These are phyloP conservation scores for Geoglossum glabrum DNA, from an alignment of 495 filamentous ascomycete genomes.

Conservation along the genomic window DNA sequence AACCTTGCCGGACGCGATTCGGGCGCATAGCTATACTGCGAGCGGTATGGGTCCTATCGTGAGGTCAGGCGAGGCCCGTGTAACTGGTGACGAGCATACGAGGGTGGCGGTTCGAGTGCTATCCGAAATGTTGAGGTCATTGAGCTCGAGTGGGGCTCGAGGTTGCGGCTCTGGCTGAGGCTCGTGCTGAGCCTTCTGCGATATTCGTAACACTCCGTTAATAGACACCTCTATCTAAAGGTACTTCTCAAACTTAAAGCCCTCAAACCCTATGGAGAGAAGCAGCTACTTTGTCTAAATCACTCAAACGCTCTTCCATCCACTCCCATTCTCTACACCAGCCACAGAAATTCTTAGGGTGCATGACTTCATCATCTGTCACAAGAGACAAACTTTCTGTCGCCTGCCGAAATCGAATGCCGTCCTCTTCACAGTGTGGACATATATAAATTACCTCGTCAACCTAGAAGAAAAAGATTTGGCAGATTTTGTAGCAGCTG, in stretches of 20 bases:
- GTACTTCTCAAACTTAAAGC: constrained; percentile 28
- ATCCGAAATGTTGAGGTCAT: too few species aligned
- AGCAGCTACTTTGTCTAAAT: constrained; percentile 34
- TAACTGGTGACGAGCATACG: too few species aligned
- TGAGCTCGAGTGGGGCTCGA: too few species aligned
- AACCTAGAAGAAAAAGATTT: constrained; percentile 27
- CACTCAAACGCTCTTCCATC: constrained; percentile 20
- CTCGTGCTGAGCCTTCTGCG: too few species aligned
- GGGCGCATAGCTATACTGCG: too few species aligned
- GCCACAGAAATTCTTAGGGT: background rate
- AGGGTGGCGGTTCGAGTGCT: too few species aligned
- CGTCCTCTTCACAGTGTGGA: constrained; percentile 35
- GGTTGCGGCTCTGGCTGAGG: too few species aligned
- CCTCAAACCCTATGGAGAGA: constrained; percentile 29
- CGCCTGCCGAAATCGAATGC: constrained; percentile 26
- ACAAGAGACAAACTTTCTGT: constrained; percentile 35
- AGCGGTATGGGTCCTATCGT: too few species aligned
- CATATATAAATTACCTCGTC: constrained; percentile 25
- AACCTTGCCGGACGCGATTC: too few species aligned
- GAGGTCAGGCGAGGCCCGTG: too few species aligned
- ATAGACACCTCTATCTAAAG: constrained; percentile 14
- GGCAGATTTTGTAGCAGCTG: constrained; percentile 25
- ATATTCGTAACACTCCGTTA: background rate
- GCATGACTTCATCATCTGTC: constrained; percentile 26
- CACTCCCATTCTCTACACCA: background rate